Conservation (phyloP, 768 basidiomycete species). For the Suillus decipiens region DNA sequence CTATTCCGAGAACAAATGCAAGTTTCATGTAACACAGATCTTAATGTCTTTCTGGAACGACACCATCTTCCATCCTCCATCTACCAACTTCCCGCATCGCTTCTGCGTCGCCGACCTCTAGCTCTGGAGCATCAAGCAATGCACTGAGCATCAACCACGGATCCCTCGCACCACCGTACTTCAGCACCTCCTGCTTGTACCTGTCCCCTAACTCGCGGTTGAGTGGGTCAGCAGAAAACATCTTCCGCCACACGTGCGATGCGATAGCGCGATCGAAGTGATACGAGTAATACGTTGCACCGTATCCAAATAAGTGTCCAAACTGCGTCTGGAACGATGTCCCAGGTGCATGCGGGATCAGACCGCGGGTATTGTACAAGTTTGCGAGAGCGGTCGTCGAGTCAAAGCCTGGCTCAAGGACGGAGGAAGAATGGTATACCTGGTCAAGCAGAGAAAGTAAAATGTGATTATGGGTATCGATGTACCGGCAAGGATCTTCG, state of each 20-base stretch:
- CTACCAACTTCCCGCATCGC: constrained; percentile 90
- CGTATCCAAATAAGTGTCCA: constrained; percentile 93
- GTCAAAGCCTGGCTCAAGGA: constrained; percentile 59
- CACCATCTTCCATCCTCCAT: constrained; percentile 84
- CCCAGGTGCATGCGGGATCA: constrained; percentile 80
- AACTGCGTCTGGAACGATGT: constrained; percentile 97
- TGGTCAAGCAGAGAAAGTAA: constrained; percentile 89
- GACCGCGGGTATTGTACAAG: constrained; percentile 66
- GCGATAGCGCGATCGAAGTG: constrained; percentile 96
- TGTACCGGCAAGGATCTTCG: constrained; percentile 73
- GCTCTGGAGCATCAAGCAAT: constrained; percentile 60
- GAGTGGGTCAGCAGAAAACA: constrained; percentile 73
- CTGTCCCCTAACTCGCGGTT: constrained; percentile 75
- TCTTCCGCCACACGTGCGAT: constrained; percentile 79
- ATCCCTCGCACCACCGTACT: constrained; percentile 85
- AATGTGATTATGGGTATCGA: constrained; percentile 92
- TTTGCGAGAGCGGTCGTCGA: constrained; percentile 67
- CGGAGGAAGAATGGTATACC: constrained; percentile 77
- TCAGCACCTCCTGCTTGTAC: constrained; percentile 74
- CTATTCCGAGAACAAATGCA: background rate
- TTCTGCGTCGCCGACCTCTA: constrained; percentile 71
- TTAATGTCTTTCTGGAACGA: constrained; percentile 62
- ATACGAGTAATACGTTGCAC: constrained; percentile 97
- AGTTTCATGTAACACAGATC: background rate
- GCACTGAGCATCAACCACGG: constrained; percentile 91